Evolutionary conservation across 176 grass and related monocot genomes (phyloP).

Genomic region (Cymbopogon citratus): DNA sequence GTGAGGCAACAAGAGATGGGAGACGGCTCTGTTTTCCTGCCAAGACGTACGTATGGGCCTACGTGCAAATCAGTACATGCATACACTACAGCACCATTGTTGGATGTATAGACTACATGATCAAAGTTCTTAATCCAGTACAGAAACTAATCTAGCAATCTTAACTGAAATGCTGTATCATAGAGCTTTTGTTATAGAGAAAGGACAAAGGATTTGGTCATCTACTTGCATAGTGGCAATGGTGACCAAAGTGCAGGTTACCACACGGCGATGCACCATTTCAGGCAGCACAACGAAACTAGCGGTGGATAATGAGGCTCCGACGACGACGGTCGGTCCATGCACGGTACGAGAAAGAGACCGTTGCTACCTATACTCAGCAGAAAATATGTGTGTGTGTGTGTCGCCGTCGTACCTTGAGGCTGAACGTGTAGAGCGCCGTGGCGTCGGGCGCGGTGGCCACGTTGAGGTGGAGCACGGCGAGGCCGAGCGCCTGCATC

Average conservation of each 20-base stretch:
- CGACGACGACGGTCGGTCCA: background rate
- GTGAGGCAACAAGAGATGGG: slow-evolving; percentile 8
- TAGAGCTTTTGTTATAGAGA: background rate
- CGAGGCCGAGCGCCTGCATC: slow-evolving; percentile 53
- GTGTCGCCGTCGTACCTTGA: slow-evolving; percentile 48
- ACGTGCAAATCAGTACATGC: background rate
- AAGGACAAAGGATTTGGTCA: background rate
- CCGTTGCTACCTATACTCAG: background rate
- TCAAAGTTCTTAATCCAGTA: background rate
- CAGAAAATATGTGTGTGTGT: no score
- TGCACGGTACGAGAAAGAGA: background rate
- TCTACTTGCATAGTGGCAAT: background rate
- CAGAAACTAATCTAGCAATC: background rate
- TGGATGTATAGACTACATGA: background rate
- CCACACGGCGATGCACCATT: background rate
- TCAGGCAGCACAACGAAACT: background rate
- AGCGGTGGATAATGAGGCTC: no score
- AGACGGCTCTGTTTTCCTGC: slow-evolving; percentile 22
- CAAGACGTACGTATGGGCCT: background rate
- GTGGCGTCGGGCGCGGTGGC: slow-evolving; percentile 47
- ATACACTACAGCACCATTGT: background rate
- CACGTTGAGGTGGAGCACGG: slow-evolving; percentile 76
- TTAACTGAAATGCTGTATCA: background rate
- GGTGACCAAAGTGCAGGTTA: slow-evolving; percentile 1
- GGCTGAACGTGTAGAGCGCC: slow-evolving; percentile 75